Base-by-base conservation (phyloP, 1,284 basidiomycete genomes). In the Sporisorium scitamineum region DNA sequence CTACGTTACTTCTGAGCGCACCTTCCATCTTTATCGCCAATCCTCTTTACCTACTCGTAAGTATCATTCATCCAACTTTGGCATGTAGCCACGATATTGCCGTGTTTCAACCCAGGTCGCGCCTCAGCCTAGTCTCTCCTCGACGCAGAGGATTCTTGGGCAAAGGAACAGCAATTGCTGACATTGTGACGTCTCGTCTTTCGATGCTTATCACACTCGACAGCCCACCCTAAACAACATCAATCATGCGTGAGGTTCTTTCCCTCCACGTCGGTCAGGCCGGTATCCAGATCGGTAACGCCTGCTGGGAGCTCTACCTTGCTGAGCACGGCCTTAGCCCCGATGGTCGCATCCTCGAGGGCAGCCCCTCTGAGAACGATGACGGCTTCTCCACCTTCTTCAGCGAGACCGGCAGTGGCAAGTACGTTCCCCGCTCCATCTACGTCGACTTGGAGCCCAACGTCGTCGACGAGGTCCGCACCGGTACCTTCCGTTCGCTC, bases 401-500 rank as follows among this genome's bases (percentile, higher is more conserved):
- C 80, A 78, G 75, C 71, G 85, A 86, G 79, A 86, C 85, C 29
- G 85, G 83, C 65, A 69, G 78, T 52, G 80, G 81, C 58, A 84
- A 99, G 89, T 92, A 97, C 88, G 97, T 99, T 56, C 97, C 97
- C 56, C 92, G 97, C 80, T 97, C 95, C 63, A 91, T 99, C 84
- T 99, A 99, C 88, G 92, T 89, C 82, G 95, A 97, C 88, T 89
- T 97, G 75, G 95, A 97, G 88, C 95, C 95, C 63, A 94, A 95
- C 85, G 96, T 92, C 76, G 92, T 98, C 85, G 96, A 98, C 85
- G 95, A 96, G 85, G 95, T 99, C 85, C 93, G 94, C 87, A 93
- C 91, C 61, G 97, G 97, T 79, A 91, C 92, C 65, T 99, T 97
- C 89, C 91, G 94, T 85, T 91, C 91, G 74, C 91, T 99, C 56